phyloP scores from a whole-genome alignment of 306 rosid species.

The Castanea sativa region DNA sequence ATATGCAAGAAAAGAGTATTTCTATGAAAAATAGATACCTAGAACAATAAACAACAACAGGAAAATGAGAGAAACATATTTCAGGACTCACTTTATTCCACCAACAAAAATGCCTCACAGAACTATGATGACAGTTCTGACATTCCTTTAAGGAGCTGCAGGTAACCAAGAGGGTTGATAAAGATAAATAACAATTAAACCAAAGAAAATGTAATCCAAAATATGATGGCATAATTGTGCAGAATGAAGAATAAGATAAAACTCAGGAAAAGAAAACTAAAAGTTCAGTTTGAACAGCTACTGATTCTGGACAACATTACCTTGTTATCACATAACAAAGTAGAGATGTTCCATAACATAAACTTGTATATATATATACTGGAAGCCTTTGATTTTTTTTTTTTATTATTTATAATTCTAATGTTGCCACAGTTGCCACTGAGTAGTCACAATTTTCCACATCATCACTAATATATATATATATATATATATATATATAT shows the following conservation, averaged over 20 bases:
- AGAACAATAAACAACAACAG: constrained; percentile 8
- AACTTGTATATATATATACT: too few relatives aligned
- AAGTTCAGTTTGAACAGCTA: background rate
- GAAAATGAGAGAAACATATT: constrained; percentile 13
- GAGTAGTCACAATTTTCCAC: too few relatives aligned
- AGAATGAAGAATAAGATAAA: background rate
- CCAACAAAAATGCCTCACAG: constrained; percentile 93
- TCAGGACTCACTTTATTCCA: constrained; percentile 83
- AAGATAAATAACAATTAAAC: constrained; percentile 14
- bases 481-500: too few relatives aligned
- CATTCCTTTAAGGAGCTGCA: constrained; percentile 61
- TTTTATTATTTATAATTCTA: too few relatives aligned
- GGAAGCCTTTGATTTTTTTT: too few relatives aligned
- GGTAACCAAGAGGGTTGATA: constrained; percentile 19
- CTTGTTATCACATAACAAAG: background rate
- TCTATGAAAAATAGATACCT: background rate
- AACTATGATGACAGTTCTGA: constrained; percentile 63
- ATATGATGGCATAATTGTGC: background rate
- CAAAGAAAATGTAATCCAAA: background rate
- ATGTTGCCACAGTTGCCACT: too few relatives aligned
- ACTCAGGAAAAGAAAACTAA: background rate
- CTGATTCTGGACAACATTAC: background rate
- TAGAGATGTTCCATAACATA: background rate
- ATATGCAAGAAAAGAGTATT: constrained; percentile 11
- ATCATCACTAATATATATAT: too few relatives aligned